phyloP scores from a whole-genome alignment of 441 rosid species.

The Syzygium syzygioides region DNA sequence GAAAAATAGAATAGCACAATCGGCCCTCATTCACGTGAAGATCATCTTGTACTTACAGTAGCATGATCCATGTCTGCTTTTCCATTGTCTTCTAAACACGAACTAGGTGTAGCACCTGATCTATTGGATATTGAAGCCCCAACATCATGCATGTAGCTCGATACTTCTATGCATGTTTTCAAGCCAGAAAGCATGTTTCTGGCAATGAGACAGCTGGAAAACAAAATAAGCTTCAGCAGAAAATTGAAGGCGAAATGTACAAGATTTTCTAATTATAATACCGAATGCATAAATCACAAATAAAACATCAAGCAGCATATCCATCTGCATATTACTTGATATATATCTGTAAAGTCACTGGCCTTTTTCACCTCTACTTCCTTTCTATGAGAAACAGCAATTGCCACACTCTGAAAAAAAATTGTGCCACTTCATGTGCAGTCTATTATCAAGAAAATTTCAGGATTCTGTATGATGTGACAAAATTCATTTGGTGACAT shows the following conservation, averaged over 20 bases:
- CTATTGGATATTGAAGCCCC: slow-evolving; percentile 42
- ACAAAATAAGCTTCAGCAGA: slow-evolving; percentile 7
- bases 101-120: slow-evolving; percentile 37
- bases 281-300: background rate
- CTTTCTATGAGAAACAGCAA: background rate
- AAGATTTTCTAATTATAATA: background rate
- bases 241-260: background rate
- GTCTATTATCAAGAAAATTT: background rate
- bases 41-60: slow-evolving; percentile 28
- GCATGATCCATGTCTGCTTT: slow-evolving; percentile 34
- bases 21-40: background rate
- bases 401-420: background rate
- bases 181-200: slow-evolving; percentile 62
- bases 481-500: background rate
- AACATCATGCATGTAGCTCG: slow-evolving; percentile 59
- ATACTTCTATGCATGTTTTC: slow-evolving; percentile 77
- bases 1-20: background rate
- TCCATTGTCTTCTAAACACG: slow-evolving; percentile 51
- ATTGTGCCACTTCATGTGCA: background rate
- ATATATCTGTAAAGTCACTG: background rate
- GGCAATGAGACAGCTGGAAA: slow-evolving; percentile 75
- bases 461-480: background rate
- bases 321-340: background rate
- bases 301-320: background rate
- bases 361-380: background rate